These are phyloP conservation scores for Spatholobus suberectus DNA, from an alignment of 306 rosid genomes.

Conservation along the genomic window DNA sequence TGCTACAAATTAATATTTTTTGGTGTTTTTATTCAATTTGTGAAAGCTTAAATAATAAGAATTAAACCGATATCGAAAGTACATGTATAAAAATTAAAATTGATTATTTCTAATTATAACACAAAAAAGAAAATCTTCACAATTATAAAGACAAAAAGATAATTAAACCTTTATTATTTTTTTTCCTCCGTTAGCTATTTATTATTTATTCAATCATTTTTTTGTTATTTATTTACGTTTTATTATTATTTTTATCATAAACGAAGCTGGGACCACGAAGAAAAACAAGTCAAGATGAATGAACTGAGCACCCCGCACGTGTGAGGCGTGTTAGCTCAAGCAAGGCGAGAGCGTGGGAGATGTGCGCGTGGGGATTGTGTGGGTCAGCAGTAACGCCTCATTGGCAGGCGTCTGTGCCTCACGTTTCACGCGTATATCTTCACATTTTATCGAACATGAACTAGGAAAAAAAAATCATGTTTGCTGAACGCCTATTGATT, in stretches of 20 bases:
- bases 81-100: no score
- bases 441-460: background rate
- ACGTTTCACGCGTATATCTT: constrained; percentile 21
- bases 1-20: no score
- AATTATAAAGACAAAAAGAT: no score
- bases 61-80: no score
- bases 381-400: constrained; percentile 27
- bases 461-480: no score
- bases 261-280: background rate
- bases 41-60: no score
- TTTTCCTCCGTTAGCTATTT: background rate
- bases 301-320: constrained; percentile 42
- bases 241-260: background rate
- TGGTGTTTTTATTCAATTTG: no score
- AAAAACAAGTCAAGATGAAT: constrained; percentile 33
- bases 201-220: background rate
- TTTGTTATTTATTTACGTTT: background rate
- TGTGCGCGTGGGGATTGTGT: constrained; percentile 1
- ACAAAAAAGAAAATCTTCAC: no score
- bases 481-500: no score
- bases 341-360: background rate
- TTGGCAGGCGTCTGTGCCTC: constrained; percentile 41
- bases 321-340: constrained; percentile 29
- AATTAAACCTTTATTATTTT: no score
- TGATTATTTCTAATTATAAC: no score